A percentile compares a stretch with the other conserved stretches of the same genome.
Conservation (phyloP, 331 rosid genomes). For the Quercus lobata region DNA sequence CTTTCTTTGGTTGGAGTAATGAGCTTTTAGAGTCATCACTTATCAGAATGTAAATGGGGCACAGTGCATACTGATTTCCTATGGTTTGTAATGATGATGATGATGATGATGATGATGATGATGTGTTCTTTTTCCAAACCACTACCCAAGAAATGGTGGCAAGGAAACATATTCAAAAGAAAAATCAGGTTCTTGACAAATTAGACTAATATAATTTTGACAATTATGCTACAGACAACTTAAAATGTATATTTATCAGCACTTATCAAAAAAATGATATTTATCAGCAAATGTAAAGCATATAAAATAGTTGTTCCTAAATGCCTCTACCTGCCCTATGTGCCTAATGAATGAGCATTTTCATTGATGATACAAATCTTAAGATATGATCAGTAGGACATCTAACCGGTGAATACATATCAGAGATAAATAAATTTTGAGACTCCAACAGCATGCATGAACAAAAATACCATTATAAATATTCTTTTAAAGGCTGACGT, state of each 20-base stretch:
- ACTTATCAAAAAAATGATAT: neutral
- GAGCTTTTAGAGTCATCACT: neutral
- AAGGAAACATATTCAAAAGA: neutral
- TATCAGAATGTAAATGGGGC: neutral
- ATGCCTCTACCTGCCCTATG: neutral
- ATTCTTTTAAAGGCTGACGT: neutral
- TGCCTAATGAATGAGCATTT: neutral
- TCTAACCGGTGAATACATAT: neutral
- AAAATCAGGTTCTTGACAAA: neutral
- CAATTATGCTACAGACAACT: neutral
- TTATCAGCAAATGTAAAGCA: slow-evolving; percentile 16
- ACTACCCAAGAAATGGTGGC: neutral
- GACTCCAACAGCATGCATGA: neutral
- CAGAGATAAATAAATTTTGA: neutral
- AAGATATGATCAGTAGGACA: neutral
- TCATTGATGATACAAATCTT: neutral
- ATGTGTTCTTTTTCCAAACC: neutral
- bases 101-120: no score
- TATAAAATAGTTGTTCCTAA: slow-evolving; percentile 2
- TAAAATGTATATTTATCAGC: neutral
- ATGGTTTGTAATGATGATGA: neutral
- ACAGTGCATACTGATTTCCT: neutral
- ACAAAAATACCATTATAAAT: neutral
- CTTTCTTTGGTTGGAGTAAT: no score
- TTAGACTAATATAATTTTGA: neutral